These are phyloP conservation scores for Chrysoporthe austroafricana DNA, from an alignment of 2,329 filamentous ascomycete genomes.

Conservation along the genomic window DNA sequence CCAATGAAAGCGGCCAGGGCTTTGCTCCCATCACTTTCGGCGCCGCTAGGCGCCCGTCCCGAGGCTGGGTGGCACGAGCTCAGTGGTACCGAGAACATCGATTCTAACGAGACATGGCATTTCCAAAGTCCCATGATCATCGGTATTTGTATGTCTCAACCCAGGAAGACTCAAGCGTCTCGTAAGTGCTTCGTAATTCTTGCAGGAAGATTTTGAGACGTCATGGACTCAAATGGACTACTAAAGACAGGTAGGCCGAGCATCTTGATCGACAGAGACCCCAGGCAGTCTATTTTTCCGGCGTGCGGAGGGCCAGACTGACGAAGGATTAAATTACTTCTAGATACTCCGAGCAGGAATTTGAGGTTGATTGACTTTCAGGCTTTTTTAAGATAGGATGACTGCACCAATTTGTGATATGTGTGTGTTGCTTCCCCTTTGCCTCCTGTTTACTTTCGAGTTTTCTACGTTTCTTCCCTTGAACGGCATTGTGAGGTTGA, in stretches of 20 bases:
- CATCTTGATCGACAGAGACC: too few relatives aligned
- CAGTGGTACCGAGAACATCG: neutral
- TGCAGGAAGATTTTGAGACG: too few relatives aligned
- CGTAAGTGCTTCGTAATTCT: too few relatives aligned
- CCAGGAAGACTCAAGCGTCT: neutral
- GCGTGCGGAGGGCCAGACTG: neutral
- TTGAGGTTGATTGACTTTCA: too few relatives aligned
- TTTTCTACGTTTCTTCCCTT: neutral
- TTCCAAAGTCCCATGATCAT: neutral
- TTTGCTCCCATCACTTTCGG: neutral
- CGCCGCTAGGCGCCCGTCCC: neutral
- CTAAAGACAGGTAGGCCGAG: too few relatives aligned
- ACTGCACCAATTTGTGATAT: neutral
- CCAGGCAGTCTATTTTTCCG: too few relatives aligned
- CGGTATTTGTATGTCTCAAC: neutral
- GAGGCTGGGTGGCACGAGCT: neutral
- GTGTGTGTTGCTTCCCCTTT: neutral
- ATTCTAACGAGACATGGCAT: neutral
- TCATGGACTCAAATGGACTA: too few relatives aligned
- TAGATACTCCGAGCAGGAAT: too few relatives aligned
- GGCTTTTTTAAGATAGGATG: too few relatives aligned
- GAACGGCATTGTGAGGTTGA: too few relatives aligned
- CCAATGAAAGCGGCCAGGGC: neutral
- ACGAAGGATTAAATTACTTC: neutral
- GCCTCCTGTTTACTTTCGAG: neutral